A percentile compares a stretch with the other conserved stretches of the same genome.
Evolutionary conservation across 2,329 filamentous ascomycete species (phyloP).

Genomic region (Fusarium vanettenii): DNA sequence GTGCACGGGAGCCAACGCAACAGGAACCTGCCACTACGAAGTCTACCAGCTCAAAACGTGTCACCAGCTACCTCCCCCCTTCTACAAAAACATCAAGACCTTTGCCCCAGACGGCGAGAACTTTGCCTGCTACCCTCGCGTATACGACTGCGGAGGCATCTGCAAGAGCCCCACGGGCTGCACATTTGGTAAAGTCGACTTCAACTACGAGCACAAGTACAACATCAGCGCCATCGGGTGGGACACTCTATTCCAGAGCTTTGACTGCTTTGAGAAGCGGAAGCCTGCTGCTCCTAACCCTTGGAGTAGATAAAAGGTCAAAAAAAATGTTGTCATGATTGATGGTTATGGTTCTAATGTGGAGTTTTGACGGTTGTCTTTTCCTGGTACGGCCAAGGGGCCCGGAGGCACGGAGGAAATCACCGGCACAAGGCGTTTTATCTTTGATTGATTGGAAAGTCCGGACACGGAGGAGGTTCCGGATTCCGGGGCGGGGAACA

Average conservation of each 20-base stretch:
- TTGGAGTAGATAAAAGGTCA: neutral
- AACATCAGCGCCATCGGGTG: slow-evolving; percentile 59
- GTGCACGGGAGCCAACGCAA: slow-evolving; percentile 63
- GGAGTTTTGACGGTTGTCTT: slow-evolving; percentile 1
- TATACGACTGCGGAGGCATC: slow-evolving; percentile 53
- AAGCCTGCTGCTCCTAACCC: neutral
- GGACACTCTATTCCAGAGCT: slow-evolving; percentile 53
- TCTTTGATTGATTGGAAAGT: neutral
- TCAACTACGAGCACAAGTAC: slow-evolving; percentile 58
- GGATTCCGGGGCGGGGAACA: slow-evolving; percentile 27
- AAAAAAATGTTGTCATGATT: neutral
- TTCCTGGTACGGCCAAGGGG: neutral
- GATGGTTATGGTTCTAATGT: slow-evolving; percentile 1
- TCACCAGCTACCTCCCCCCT: slow-evolving; percentile 57
- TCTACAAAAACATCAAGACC: slow-evolving; percentile 56
- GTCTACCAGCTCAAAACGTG: slow-evolving; percentile 59
- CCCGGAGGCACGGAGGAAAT: slow-evolving; percentile 4
- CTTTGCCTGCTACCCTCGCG: slow-evolving; percentile 61
- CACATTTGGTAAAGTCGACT: slow-evolving; percentile 62
- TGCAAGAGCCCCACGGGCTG: slow-evolving; percentile 65
- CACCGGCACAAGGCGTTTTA: neutral
- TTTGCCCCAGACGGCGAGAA: slow-evolving; percentile 63
- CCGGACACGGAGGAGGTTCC: slow-evolving; percentile 25
- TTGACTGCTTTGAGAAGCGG: slow-evolving; percentile 46
- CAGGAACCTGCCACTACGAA: slow-evolving; percentile 58